Evolutionary conservation across 108 stramenopile species (phyloP).

Genomic region (Seminavis robusta): DNA sequence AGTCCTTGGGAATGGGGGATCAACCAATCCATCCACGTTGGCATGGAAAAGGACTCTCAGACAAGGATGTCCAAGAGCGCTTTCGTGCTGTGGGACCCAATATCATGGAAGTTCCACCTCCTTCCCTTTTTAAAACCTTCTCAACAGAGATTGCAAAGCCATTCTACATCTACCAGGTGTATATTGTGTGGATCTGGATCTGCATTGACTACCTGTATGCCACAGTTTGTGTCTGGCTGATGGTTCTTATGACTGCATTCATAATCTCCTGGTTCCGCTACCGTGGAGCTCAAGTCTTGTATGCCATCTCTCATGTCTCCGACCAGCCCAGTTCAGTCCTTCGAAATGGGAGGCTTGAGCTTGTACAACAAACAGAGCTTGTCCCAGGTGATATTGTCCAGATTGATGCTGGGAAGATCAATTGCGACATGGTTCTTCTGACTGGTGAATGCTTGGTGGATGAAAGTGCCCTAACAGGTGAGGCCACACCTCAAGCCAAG

Average conservation of each 20-base stretch:
- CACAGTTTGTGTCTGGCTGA: too few relatives aligned
- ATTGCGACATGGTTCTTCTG: constrained; percentile 48
- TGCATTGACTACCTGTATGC: too few relatives aligned
- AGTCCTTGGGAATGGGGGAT: too few relatives aligned
- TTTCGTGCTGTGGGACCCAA: too few relatives aligned
- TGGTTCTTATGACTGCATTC: constrained; percentile 36
- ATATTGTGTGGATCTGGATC: constrained; percentile 64
- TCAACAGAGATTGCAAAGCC: constrained; percentile 38
- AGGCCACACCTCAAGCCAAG: constrained; percentile 47
- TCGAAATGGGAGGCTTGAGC: constrained; percentile 30
- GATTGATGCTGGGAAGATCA: constrained; percentile 27
- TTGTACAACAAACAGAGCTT: constrained; percentile 34
- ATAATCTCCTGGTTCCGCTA: constrained; percentile 38
- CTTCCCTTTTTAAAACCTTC: too few relatives aligned
- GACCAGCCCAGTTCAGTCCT: constrained; percentile 40
- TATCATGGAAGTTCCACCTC: too few relatives aligned
- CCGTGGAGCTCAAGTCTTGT: constrained; percentile 32
- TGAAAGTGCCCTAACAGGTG: constrained; percentile 57
- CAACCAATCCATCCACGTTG: constrained; percentile 28
- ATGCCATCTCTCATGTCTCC: constrained; percentile 27
- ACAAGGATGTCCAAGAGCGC: too few relatives aligned
- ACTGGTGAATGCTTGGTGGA: constrained; percentile 29
- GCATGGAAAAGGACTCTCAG: too few relatives aligned
- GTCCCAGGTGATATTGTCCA: constrained; percentile 50
- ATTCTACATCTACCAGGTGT: constrained; percentile 59